Conservation (phyloP, 257 asterid genomes). For the Leptodermis oblonga region DNA sequence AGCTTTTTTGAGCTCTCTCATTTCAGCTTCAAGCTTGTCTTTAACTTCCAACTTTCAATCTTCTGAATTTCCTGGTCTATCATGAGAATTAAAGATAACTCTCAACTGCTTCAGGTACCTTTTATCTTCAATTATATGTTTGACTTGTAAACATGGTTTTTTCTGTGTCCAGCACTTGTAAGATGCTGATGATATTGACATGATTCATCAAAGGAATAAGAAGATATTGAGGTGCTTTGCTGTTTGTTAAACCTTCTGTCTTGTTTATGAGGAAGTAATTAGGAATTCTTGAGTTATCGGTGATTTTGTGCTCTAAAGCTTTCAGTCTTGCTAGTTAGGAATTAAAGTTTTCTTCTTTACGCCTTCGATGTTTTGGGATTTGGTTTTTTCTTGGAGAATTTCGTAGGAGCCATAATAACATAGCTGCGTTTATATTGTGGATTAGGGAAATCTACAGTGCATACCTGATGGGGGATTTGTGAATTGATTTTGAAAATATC, state of each 20-base stretch:
- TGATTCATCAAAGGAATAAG: no score
- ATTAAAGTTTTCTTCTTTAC: background rate
- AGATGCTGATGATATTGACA: conserved; percentile 5
- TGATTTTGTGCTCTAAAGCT: background rate
- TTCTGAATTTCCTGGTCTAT: background rate
- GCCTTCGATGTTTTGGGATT: background rate
- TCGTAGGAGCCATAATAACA: background rate
- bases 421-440: background rate
- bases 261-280: background rate
- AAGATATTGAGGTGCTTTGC: background rate
- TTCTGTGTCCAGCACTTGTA: background rate
- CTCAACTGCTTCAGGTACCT: conserved; percentile 1
- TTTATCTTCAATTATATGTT: conserved; percentile 2
- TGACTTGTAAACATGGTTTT: conserved; percentile 9
- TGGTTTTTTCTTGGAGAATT: background rate
- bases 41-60: no score
- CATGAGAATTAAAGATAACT: background rate
- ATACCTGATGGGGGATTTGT: background rate
- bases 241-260: background rate
- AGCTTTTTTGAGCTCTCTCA: background rate
- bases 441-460: conserved; percentile 7
- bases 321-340: background rate
- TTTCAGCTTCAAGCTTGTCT: background rate
- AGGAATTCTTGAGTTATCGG: background rate
- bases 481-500: background rate